phyloP scores from a whole-genome alignment of 345 rosid species.

The Aquilaria yunnanensis region DNA sequence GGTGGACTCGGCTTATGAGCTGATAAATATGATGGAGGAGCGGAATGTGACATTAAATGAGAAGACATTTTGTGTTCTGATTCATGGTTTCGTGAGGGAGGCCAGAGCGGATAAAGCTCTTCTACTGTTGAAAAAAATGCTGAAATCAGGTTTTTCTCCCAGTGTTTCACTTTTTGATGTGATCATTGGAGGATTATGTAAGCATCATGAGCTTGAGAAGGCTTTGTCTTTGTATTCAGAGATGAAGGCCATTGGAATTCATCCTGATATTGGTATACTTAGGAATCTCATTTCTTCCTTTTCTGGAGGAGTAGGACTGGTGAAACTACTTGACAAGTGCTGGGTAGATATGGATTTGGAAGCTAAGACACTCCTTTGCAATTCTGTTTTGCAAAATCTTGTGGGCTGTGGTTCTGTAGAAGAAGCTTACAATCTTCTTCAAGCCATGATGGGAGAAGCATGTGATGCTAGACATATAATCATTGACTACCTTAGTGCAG shows the following conservation, averaged over 20 bases:
- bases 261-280: constrained; percentile 53
- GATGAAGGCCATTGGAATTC: constrained; percentile 43
- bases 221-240: constrained; percentile 53
- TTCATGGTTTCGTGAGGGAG: constrained; percentile 71
- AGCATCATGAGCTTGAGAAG: constrained; percentile 39
- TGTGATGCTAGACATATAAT: constrained; percentile 21
- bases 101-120: constrained; percentile 61
- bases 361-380: constrained; percentile 41
- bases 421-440: constrained; percentile 51
- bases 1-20: constrained; percentile 67
- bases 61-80: constrained; percentile 61
- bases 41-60: constrained; percentile 46
- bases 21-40: constrained; percentile 63
- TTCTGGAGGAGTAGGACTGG: constrained; percentile 40
- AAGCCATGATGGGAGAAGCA: constrained; percentile 29
- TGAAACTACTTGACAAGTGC: constrained; percentile 29
- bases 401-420: constrained; percentile 28
- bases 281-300: constrained; percentile 52
- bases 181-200: constrained; percentile 61
- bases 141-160: constrained; percentile 42
- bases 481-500: constrained; percentile 22
- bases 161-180: constrained; percentile 61
- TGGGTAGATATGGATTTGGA: constrained; percentile 38
- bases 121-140: constrained; percentile 53
- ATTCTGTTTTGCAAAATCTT: constrained; percentile 36